Evolutionary conservation across 2,329 filamentous ascomycete genomes (phyloP).

Genomic region (Monosporascus cannonballus): DNA sequence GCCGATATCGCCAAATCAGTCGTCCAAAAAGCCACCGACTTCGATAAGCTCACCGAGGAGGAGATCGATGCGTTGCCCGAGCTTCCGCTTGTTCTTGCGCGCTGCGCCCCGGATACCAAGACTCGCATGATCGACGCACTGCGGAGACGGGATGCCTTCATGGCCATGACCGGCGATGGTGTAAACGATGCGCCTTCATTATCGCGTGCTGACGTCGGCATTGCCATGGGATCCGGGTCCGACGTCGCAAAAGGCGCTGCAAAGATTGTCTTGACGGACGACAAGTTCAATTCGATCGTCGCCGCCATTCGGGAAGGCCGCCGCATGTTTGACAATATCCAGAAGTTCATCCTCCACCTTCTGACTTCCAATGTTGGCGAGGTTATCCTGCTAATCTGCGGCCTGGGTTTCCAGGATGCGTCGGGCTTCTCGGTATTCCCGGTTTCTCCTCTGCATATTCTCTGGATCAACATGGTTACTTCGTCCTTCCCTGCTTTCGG

Average conservation of each 20-base stretch:
- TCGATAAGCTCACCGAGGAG: constrained; percentile 68
- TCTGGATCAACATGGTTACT: constrained; percentile 94
- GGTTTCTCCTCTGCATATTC: constrained; percentile 76
- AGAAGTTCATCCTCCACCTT: constrained; percentile 79
- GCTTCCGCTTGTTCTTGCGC: constrained; percentile 74
- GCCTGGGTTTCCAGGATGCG: constrained; percentile 72
- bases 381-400: constrained; percentile 73
- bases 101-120: constrained; percentile 81
- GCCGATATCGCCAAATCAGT: constrained; percentile 59
- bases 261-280: constrained; percentile 78
- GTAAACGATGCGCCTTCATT: constrained; percentile 83
- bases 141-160: constrained; percentile 68
- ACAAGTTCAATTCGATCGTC: constrained; percentile 84
- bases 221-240: constrained; percentile 83
- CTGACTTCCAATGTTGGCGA: constrained; percentile 79
- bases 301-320: constrained; percentile 77
- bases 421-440: constrained; percentile 75
- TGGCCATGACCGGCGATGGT: constrained; percentile 84
- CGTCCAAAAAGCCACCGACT: constrained; percentile 70
- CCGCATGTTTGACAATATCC: constrained; percentile 83
- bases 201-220: constrained; percentile 76
- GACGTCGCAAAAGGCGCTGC: constrained; percentile 81
- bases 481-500: constrained; percentile 85
- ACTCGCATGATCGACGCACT: constrained; percentile 87
- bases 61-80: constrained; percentile 72